Conservation (phyloP, 768 basidiomycete species). For the Gautieria morchelliformis region DNA sequence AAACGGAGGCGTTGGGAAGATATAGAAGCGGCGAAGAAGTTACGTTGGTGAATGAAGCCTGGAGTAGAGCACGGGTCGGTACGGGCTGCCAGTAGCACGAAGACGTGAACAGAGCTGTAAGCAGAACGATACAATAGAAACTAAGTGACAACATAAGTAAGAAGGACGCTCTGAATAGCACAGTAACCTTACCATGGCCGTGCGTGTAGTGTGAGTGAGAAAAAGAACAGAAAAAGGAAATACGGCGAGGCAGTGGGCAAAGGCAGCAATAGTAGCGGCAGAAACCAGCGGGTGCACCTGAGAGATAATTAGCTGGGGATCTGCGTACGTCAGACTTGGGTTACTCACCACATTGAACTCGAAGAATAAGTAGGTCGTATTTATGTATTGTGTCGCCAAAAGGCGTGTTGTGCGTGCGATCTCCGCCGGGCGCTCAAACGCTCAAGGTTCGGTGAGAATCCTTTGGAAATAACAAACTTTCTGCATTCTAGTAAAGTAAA, state of each 20-base stretch:
- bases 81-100: constrained; percentile 89
- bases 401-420: too few species aligned
- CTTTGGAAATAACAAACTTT: too few species aligned
- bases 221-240: constrained; percentile 67
- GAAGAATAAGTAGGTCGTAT: too few species aligned
- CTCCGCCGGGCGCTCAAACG: not conserved
- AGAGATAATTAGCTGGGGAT: not conserved
- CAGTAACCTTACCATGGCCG: constrained; percentile 58
- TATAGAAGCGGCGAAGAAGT: not conserved
- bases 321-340: not conserved
- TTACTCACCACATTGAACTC: not conserved
- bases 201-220: constrained; percentile 72
- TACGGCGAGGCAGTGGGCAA: constrained; percentile 74
- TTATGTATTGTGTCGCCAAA: too few species aligned
- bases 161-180: not conserved
- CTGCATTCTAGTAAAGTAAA: too few species aligned
- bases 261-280: constrained; percentile 67
- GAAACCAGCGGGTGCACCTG: constrained; percentile 83
- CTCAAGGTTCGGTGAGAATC: too few species aligned
- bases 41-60: constrained; percentile 5
- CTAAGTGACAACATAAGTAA: constrained; percentile 17
- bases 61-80: constrained; percentile 30
- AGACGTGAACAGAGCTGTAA: constrained; percentile 74
- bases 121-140: constrained; percentile 79
- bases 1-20: not conserved